Evolutionary conservation across 2,329 filamentous ascomycete species (phyloP), one percentile per base, ranked within the genome.

Genomic region (Xylaria multiplex): DNA sequence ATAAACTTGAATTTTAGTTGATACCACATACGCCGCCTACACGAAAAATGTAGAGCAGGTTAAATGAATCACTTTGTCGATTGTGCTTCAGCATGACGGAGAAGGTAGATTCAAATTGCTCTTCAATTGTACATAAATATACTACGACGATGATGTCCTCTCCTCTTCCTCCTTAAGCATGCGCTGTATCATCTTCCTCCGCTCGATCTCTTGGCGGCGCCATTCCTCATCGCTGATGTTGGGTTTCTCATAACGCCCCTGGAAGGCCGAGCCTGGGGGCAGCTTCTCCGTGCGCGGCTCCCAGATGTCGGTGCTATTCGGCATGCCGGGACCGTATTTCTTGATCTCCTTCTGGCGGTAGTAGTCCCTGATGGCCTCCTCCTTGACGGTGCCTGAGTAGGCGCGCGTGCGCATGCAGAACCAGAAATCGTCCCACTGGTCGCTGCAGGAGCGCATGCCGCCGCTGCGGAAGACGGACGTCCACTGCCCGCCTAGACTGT

Each of bases 351-450:
- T 91, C 70, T 86, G 83, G 69, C 87, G 83, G 79, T 94, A 93
- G 79, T 90, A 88, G 54, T 88, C 87, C 66, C 84, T 83, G 62
- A 96, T 85, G 72, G 85, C 83, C 59, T 83, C 85, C 66, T 86
- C 88, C 73, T 88, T 88, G 71, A 88, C 81, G 49, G 84, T 80
- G 27, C 87, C 85, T 0, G 84, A 79, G 74, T 88, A 88, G 1
- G 85, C 85, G 74, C 91, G 89, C 43, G 89, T 90, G 70, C 92
- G 90, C 94, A 98, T 97, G 84, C 96, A 99, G 81, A 97, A 95
- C 92, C 94, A 97, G 80, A 97, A 98, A 79, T 97, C 92, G 67
- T 90, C 87, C 93, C 95, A 97, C 69, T 93, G 90, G 71, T 96
- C 91, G 68, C 84, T 88, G 84, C 96, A 99, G 3, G 87, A 85